Evolutionary conservation across 208 protist genomes (phyloP), one percentile per base, ranked within the genome.

Genomic region (Acanthamoeba divionensis): DNA sequence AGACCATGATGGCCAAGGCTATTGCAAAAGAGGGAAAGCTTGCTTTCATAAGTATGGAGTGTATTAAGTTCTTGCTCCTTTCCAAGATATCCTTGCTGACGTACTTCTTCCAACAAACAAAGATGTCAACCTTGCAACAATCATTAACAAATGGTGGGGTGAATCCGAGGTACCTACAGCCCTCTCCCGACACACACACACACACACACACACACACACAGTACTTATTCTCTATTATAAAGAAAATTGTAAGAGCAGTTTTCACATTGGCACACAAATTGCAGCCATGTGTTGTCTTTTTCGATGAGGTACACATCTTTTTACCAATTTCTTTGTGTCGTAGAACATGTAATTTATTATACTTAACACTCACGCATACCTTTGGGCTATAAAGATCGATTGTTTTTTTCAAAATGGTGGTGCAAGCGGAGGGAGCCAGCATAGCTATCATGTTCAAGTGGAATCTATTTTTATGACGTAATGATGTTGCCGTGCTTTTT

Each of bases 1-100:
- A 83, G 50, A 83, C 73, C 7, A 83, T 83, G 73, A 63, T 83
- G 73, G 73, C 73, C 73, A 83, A 83, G 73, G 73, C 73, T 33
- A 83, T 83, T 8, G 73, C 73, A 26, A 83, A 83, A 63, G 73
- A 83, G 31, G 73, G 73, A 26, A 54, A 83, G 73, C 73, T 83
- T 12, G 50, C 73, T 2, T 83, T 83, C 31, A 83, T 83, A 26
- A 83, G 73, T 83, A 62, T 33, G 47, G 36, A 26, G 5, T 73
- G 41, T 3, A 82, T 82, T 5, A n/a, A 24, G n/a, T 82, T 82
- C 60, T 45, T 82, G 13, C 18, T 71, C 24, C 63, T 15, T 12
- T 29, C n/a, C n/a, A n/a, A n/a, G n/a, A n/a, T n/a, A n/a, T n/a
- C n/a, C n/a, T n/a, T n/a, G n/a, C n/a, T n/a, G n/a, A n/a, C n/a